phyloP scores from a whole-genome alignment of 257 asterid genomes.

The Solanum dulcamara region DNA sequence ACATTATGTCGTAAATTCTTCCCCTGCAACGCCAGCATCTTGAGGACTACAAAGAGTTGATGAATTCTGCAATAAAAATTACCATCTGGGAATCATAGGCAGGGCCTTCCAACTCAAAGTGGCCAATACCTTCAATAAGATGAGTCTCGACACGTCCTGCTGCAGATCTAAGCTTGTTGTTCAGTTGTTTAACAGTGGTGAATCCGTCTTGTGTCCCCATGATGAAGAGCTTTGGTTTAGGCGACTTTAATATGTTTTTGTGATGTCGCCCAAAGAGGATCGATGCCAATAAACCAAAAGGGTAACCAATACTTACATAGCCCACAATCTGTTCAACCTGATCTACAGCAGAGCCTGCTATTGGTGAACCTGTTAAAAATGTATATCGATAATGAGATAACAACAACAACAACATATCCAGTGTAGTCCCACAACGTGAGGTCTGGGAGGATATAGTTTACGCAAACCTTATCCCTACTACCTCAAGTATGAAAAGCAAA shows the following conservation, averaged over 20 bases:
- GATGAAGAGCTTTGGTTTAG: constrained; percentile 44
- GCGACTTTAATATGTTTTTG: constrained; percentile 22
- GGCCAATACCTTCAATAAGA: constrained; percentile 44
- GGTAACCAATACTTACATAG: constrained; percentile 51
- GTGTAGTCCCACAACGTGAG: not conserved
- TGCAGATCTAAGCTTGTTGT: constrained; percentile 34
- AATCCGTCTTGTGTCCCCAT: constrained; percentile 54
- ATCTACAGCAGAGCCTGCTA: constrained; percentile 54
- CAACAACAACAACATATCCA: not conserved
- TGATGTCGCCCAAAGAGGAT: constrained; percentile 52
- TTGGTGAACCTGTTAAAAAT: constrained; percentile 38
- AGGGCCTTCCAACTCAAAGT: constrained; percentile 49
- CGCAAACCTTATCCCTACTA: not conserved
- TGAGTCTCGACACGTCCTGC: constrained; percentile 26
- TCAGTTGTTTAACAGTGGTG: constrained; percentile 42
- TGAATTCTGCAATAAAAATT: constrained; percentile 18
- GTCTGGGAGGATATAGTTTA: not conserved
- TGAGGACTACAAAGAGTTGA: constrained; percentile 10
- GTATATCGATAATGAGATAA: not conserved
- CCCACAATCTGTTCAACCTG: constrained; percentile 34
- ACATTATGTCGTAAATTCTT: not conserved
- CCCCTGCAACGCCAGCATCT: not conserved
- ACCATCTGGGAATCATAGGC: constrained; percentile 40
- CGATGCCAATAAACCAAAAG: constrained; percentile 38
- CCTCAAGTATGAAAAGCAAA: not conserved